Conservation (phyloP, 805 yeast species). For the Candida michaelii region DNA sequence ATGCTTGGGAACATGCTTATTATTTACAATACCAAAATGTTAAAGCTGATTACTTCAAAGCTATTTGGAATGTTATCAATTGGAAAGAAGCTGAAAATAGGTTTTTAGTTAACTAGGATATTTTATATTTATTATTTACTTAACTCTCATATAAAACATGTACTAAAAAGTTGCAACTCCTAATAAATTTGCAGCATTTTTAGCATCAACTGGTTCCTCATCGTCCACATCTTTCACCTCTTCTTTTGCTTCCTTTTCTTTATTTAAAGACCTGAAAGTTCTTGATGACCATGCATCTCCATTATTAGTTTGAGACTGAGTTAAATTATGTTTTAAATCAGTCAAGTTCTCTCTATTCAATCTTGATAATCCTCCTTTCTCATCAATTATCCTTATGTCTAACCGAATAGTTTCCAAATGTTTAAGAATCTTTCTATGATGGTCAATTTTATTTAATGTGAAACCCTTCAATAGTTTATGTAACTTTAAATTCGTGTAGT, state of each 20-base stretch:
- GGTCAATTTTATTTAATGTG: conserved; percentile 73
- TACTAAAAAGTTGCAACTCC: conserved; percentile 73
- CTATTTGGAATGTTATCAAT: conserved; percentile 51
- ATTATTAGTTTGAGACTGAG: conserved; percentile 40
- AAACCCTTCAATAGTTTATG: conserved; percentile 54
- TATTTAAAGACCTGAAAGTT: conserved; percentile 35
- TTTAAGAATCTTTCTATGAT: conserved; percentile 76
- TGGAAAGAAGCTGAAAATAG: conserved; percentile 53
- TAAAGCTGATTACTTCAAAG: conserved; percentile 50
- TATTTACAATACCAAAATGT: conserved; percentile 53
- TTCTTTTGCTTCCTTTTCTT: conserved; percentile 23
- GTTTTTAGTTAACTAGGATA: conserved; percentile 23
- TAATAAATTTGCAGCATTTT: conserved; percentile 76
- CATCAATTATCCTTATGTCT: conserved; percentile 74
- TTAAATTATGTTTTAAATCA: conserved; percentile 40
- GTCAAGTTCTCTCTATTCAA: conserved; percentile 71
- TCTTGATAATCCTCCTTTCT: conserved; percentile 76
- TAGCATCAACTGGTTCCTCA: conserved; percentile 58
- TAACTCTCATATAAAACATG: too few species aligned
- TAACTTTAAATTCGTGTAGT: conserved; percentile 57
- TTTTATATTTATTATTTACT: conserved; percentile 1
- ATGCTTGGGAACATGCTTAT: conserved; percentile 57
- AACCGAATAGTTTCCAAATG: conserved; percentile 69
- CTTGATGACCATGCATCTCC: conserved; percentile 48
- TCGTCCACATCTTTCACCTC: conserved; percentile 28